Evolutionary conservation across 1,284 basidiomycete genomes (phyloP).

Genomic region (Ganoderma lucidum): DNA sequence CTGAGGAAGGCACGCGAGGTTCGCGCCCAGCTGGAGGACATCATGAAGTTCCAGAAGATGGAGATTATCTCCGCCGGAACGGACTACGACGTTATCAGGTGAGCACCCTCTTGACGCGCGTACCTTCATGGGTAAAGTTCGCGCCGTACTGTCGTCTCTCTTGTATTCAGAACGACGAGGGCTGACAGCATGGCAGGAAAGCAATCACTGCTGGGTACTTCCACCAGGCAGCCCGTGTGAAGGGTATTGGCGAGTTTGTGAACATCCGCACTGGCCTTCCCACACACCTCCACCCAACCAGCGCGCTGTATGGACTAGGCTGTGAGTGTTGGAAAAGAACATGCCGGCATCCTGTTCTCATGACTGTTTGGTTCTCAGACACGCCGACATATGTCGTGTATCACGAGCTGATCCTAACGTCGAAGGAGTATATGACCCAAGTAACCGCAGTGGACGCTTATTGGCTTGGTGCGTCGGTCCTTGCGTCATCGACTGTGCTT

Average conservation of each 20-base stretch:
- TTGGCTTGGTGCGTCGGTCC: conserved; percentile 78
- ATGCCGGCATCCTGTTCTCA: conserved; percentile 19
- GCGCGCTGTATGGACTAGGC: conserved; percentile 95
- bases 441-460: conserved; percentile 95
- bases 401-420: conserved; percentile 94
- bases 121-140: background rate
- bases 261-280: conserved; percentile 96
- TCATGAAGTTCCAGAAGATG: conserved; percentile 99
- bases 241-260: conserved; percentile 98
- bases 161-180: background rate
- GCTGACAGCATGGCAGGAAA: conserved; percentile 66
- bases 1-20: conserved; percentile 97
- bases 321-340: conserved; percentile 59
- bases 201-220: conserved; percentile 99
- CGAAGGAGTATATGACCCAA: conserved; percentile 97
- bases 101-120: conserved; percentile 27
- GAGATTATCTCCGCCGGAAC: conserved; percentile 89
- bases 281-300: conserved; percentile 95
- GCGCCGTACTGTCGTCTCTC: conserved; percentile 4
- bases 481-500: background rate
- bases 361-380: conserved; percentile 54
- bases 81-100: conserved; percentile 95
- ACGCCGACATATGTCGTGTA: conserved; percentile 97
- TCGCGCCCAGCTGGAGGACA: conserved; percentile 95
- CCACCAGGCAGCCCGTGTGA: conserved; percentile 97